Conservation (phyloP, 306 rosid genomes). For the Canavalia ensiformis region DNA sequence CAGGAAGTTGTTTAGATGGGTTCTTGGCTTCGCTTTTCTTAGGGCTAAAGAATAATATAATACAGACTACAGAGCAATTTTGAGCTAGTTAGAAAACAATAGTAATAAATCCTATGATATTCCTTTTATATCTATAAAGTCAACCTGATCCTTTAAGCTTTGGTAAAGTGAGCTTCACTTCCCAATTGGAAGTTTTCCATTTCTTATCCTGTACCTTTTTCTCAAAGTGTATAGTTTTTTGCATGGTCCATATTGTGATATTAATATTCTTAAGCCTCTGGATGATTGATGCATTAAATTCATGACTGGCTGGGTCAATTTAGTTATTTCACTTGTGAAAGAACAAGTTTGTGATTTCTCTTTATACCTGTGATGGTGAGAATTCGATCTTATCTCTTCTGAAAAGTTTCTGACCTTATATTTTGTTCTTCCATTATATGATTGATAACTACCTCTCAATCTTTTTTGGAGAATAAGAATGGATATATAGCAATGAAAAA, state of each 20-base stretch:
- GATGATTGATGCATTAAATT: conserved; percentile 1
- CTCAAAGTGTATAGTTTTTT: neutral
- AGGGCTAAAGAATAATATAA: conserved; percentile 26
- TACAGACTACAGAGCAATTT: neutral
- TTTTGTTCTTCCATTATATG: neutral
- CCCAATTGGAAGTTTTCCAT: neutral
- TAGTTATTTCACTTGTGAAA: neutral
- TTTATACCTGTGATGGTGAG: neutral
- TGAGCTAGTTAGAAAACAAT: conserved; percentile 17
- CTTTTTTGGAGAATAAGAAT: conserved; percentile 17
- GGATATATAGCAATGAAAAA: neutral
- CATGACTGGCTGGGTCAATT: neutral
- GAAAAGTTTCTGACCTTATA: neutral
- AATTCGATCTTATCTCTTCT: conserved; percentile 6
- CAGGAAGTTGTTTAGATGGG: neutral
- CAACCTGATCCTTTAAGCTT: neutral
- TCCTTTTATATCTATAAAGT: conserved; percentile 11
- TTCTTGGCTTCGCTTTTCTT: neutral
- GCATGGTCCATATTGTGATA: neutral
- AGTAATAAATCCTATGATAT: neutral
- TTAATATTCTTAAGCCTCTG: neutral
- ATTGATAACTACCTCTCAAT: conserved; percentile 1
- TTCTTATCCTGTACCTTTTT: neutral
- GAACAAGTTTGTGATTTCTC: conserved; percentile 27
- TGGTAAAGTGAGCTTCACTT: neutral